A percentile compares a stretch with the other conserved stretches of the same genome.
These are phyloP conservation scores for Plasmodium falciparum DNA, from an alignment of 169 alveolate species.

Conservation along the genomic window DNA sequence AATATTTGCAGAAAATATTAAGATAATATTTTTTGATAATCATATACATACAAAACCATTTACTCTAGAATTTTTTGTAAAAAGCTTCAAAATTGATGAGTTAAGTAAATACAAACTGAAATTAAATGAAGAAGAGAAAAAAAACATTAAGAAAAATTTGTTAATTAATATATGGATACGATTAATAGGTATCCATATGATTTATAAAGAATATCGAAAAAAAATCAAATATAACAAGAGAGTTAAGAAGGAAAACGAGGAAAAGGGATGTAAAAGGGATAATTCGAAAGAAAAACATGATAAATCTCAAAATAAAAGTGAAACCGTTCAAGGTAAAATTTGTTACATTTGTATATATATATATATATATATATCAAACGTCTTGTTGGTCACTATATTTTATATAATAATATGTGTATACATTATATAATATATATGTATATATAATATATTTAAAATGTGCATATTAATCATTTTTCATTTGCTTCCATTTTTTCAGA, in stretches of 20 bases:
- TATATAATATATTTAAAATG: neutral
- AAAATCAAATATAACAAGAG: conserved; percentile 49
- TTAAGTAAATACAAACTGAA: conserved; percentile 62
- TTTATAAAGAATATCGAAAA: conserved; percentile 48
- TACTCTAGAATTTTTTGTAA: conserved; percentile 81
- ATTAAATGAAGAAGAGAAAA: conserved; percentile 73
- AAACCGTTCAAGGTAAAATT: neutral
- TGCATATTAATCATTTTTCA: neutral
- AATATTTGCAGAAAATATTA: conserved; percentile 83
- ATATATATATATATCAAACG: neutral
- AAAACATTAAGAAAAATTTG: conserved; percentile 64
- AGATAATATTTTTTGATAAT: conserved; percentile 84
- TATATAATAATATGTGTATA: neutral
- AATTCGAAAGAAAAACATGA: neutral
- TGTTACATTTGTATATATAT: neutral
- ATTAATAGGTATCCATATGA: conserved; percentile 75
- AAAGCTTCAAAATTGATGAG: conserved; percentile 63
- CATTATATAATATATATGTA: neutral
- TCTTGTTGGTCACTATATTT: neutral
- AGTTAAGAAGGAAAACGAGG: conserved; percentile 14
- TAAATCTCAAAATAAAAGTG: conserved; percentile 2
- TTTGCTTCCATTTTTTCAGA: conserved; percentile 9
- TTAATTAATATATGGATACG: conserved; percentile 81
- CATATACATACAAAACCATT: conserved; percentile 84
- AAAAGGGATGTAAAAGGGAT: too few species aligned